phyloP scores from a whole-genome alignment of 108 stramenopile species.

The Schizochytrium sp. region DNA sequence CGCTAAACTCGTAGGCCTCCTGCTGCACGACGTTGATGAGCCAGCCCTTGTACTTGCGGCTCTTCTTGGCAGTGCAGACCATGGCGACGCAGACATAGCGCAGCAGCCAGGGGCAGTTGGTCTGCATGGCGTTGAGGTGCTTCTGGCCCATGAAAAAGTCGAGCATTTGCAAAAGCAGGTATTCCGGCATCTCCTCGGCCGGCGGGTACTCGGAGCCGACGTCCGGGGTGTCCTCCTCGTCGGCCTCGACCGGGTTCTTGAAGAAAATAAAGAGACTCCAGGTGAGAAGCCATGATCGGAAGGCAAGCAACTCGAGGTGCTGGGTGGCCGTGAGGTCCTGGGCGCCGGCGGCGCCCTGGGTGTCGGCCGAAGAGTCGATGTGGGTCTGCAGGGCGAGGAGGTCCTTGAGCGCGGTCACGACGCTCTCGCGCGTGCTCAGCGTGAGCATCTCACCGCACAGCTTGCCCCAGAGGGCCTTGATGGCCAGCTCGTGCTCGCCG shows the following conservation, averaged over 20 bases:
- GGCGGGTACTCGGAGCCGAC: neutral
- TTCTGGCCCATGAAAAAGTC: conserved; percentile 67
- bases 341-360: conserved; percentile 13
- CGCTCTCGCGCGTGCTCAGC: conserved; percentile 51
- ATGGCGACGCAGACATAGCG: conserved; percentile 92
- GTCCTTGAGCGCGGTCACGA: conserved; percentile 72
- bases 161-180: conserved; percentile 72
- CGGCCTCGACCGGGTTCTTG: conserved; percentile 63
- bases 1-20: conserved; percentile 71
- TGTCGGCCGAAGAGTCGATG: conserved; percentile 59
- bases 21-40: conserved; percentile 80
- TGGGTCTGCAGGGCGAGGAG: conserved; percentile 68
- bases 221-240: neutral
- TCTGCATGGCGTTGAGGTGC: conserved; percentile 90
- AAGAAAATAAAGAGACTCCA: conserved; percentile 97
- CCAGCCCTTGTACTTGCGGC: conserved; percentile 69
- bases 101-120: conserved; percentile 92
- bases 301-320: conserved; percentile 76
- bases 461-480: conserved; percentile 81
- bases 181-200: conserved; percentile 30
- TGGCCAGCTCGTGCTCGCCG: conserved; percentile 46
- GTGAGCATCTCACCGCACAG: conserved; percentile 77
- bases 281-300: conserved; percentile 94
- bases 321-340: conserved; percentile 2
- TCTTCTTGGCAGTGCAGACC: conserved; percentile 79